These are phyloP conservation scores for Anthoceros angustus DNA, from an alignment of 225 moss, liverwort and hornwort species.

Conservation along the genomic window DNA sequence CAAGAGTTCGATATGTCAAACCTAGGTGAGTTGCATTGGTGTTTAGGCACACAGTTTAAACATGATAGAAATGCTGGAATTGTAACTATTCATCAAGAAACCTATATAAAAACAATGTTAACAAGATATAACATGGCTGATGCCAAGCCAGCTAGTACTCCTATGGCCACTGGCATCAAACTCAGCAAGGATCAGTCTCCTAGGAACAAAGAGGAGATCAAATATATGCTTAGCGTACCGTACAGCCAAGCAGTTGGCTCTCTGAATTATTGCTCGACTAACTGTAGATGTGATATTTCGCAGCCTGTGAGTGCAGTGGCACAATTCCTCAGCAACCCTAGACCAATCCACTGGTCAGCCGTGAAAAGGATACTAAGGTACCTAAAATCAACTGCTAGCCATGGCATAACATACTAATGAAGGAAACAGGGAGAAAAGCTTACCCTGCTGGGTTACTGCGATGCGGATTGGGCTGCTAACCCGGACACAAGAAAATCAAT, in stretches of 20 bases:
- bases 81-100: constrained; percentile 11
- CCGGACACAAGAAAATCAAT: constrained; percentile 1
- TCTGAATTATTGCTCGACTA: background rate
- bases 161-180: background rate
- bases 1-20: background rate
- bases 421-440: background rate
- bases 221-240: background rate
- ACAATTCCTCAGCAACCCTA: constrained; percentile 5
- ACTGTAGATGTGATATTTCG: background rate
- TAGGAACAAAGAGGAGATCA: background rate
- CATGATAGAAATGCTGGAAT: background rate
- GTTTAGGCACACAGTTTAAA: background rate
- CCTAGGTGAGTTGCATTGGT: background rate
- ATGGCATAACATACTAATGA: background rate
- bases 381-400: background rate
- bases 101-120: constrained; percentile 3
- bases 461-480: constrained; percentile 10
- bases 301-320: background rate
- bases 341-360: background rate
- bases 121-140: constrained; percentile 10
- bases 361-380: constrained; percentile 2
- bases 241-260: constrained; percentile 6
- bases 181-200: constrained; percentile 11
- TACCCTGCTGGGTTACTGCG: constrained; percentile 1
- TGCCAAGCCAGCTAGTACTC: constrained; percentile 8